Evolutionary conservation across 2,329 filamentous ascomycete genomes (phyloP), one percentile per base, ranked within the genome.

Genomic region (Cadophora gregata): DNA sequence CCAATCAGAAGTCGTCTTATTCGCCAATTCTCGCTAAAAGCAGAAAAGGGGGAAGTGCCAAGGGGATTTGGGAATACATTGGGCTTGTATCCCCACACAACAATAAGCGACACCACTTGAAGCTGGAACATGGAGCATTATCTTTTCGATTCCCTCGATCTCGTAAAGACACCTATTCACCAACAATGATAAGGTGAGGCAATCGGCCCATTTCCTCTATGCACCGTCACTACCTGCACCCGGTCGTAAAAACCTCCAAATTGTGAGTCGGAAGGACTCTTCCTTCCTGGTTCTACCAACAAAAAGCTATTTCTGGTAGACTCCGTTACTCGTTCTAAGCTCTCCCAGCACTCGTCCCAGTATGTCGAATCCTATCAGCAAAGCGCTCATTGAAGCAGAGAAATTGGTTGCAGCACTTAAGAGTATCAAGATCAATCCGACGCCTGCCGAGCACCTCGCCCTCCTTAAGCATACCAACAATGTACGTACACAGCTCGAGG

Each of bases 401-500:
- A 42, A 42, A 42, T 42, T 42, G 38, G 59, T 61, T 48, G 38
- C 59, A 33, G 42, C 38, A 9, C 42, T 61, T 14, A 61, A 61
- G 27, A 24, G 31, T 47, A 14, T 61, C 12, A 61, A 61, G 42
- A 19, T 25, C 38, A 61, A 50, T 29, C 59, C 59, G 5, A 48
- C 36, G 21, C 42, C 42, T n/a, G 16, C 38, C 21, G 59, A 61
- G 42, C 59, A 61, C 31, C 59, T 48, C 42, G 59, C 24, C 21
- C 38, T 61, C 29, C 59, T 61, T 42, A 61, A 61, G 25, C 25
- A 50, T 29, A 51, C 29, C 14, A 36, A 60, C 16, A 51, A 62
- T 29, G 29, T 62, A 19, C 59, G 59, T 38, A 9, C 47, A 19
- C 12, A 45, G 9, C 59, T 62, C 25, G 59, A 62, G 29, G 42